Conservation (phyloP, 1,139 yeast species). For the Yamadazyma siamensis region DNA sequence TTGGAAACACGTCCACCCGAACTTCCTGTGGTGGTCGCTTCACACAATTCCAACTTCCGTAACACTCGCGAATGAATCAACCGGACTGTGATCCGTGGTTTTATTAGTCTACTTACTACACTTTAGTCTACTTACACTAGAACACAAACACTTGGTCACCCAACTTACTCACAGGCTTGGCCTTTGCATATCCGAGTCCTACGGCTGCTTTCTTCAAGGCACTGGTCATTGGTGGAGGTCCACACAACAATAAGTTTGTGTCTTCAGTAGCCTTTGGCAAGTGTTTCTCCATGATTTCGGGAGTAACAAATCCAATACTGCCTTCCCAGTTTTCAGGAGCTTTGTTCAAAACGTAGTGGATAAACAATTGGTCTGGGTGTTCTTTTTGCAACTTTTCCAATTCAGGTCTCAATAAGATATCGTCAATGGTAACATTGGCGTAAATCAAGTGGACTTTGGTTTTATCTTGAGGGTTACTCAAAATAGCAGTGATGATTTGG, state of each 20-base stretch:
- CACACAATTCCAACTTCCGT: too few species aligned
- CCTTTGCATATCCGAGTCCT: conserved; percentile 76
- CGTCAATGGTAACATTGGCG: conserved; percentile 74
- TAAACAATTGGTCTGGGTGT: conserved; percentile 71
- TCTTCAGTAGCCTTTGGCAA: conserved; percentile 59
- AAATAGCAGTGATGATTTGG: conserved; percentile 72
- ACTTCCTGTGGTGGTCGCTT: too few species aligned
- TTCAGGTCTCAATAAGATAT: conserved; percentile 74
- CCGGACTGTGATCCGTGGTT: too few species aligned
- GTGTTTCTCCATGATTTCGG: conserved; percentile 58
- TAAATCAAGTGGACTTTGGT: conserved; percentile 79
- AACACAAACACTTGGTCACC: conserved; percentile 81
- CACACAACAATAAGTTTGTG: conserved; percentile 81
- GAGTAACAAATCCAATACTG: conserved; percentile 64
- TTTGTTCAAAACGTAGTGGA: conserved; percentile 79
- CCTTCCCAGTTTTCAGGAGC: conserved; percentile 50
- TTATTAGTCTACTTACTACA: not conserved
- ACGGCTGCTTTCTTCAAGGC: conserved; percentile 84
- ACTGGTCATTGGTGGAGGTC: conserved; percentile 83
- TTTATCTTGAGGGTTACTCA: conserved; percentile 74
- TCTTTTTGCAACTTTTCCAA: conserved; percentile 62
- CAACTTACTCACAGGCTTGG: conserved; percentile 85
- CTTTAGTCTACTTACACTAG: conserved; percentile 4
- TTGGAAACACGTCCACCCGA: too few species aligned
- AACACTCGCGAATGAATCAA: too few species aligned